Base-by-base conservation (phyloP, 2,329 filamentous ascomycete species). In the Fonsecaea erecta region DNA sequence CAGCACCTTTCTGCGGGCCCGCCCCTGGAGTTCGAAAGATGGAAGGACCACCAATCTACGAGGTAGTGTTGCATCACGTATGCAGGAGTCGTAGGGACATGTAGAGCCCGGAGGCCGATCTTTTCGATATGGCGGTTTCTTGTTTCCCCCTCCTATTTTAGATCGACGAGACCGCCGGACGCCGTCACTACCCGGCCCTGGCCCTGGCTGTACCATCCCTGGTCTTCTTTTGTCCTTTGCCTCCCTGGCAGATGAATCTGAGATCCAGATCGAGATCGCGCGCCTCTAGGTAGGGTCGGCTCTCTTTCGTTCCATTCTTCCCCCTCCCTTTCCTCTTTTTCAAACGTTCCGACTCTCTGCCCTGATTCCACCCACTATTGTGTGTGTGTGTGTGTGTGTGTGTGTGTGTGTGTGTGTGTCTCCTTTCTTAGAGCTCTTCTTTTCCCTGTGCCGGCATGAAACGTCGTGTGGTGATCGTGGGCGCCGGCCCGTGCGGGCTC, bases 401-500 rank as follows among this genome's bases (percentile, higher is more conserved):
- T n/a, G n/a, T n/a, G n/a, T n/a, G n/a, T n/a, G n/a, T n/a, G n/a
- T n/a, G n/a, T n/a, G n/a, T n/a, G n/a, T n/a, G n/a, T n/a, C n/a
- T n/a, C 11, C 43, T 11, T 6, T 30, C 12, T 26, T 3, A 18
- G 8, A n/a, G 4, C 37, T 30, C 3, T 30, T 30, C 58, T 26
- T 28, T 8, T 32, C 9, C 8, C 28, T 21, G 28, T 53, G 35
- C 16, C 30, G 24, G 7, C 8, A 65, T 62, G 63, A 62, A 57
- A 32, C 34, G 51, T 51, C 34, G 51, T 51, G 63, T 65, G 2
- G 63, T 55, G 35, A 34, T 65, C 14, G 35, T 65, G n/a, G 63
- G 63, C 12, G 63, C 63, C 12, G 63, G 63, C 14, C 63, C 63
- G 18, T 65, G 63, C n/a, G 63, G 63, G 14, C 63, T 65, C 9